Evolutionary conservation across 805 yeast genomes (phyloP).

Genomic region (Myxozyma monticola): DNA sequence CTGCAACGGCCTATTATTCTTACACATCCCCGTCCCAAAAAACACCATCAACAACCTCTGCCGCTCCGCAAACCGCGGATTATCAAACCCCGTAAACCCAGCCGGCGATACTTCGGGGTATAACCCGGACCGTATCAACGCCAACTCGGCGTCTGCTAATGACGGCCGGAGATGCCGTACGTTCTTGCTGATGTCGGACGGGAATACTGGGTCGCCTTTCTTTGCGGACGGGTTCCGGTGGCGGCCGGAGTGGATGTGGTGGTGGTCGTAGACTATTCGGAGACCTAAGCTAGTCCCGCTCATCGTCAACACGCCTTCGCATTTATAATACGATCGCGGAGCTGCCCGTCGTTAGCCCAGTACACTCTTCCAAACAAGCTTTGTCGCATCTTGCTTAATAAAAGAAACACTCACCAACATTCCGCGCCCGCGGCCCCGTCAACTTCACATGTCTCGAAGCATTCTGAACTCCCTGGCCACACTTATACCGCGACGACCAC

Average conservation of each 20-base stretch:
- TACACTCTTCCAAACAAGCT: background rate
- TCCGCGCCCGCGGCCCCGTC: constrained; percentile 10
- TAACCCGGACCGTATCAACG: background rate
- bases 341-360: background rate
- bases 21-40: constrained; percentile 9
- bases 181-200: constrained; percentile 7
- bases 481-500: constrained; percentile 14
- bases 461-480: constrained; percentile 10
- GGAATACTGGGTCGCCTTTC: constrained; percentile 7
- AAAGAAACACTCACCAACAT: background rate
- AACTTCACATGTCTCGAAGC: constrained; percentile 6
- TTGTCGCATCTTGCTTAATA: no score
- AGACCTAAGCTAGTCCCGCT: constrained; percentile 6
- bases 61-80: constrained; percentile 8
- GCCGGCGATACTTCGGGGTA: constrained; percentile 5
- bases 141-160: background rate
- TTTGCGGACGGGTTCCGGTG: constrained; percentile 7
- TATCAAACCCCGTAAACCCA: constrained; percentile 10
- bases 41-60: constrained; percentile 8
- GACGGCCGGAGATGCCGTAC: background rate
- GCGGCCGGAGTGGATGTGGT: constrained; percentile 11
- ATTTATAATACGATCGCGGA: constrained; percentile 6
- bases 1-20: constrained; percentile 10
- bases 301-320: constrained; percentile 6
- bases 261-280: constrained; percentile 7